Evolutionary conservation across 352 stramenopile species (phyloP).

Genomic region (Phytophthora sp.): DNA sequence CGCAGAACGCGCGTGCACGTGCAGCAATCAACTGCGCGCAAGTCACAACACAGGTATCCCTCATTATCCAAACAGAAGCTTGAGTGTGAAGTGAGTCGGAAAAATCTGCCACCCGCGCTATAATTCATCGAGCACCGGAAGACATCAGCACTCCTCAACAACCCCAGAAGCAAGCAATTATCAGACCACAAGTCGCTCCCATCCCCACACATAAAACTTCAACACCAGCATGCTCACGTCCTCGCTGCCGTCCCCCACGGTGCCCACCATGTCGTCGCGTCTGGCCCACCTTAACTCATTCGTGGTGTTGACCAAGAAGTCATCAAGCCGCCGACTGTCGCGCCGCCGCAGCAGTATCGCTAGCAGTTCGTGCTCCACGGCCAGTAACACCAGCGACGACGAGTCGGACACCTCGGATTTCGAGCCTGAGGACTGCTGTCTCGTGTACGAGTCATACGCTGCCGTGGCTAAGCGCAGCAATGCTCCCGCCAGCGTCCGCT

Average conservation of each 20-base stretch:
- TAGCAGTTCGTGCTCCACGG: constrained; percentile 44
- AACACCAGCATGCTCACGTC: constrained; percentile 35
- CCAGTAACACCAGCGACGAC: constrained; percentile 48
- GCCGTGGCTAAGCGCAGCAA: constrained; percentile 61
- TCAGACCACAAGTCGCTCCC: neutral
- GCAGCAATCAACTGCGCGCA: neutral
- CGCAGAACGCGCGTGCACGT: neutral
- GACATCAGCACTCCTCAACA: neutral
- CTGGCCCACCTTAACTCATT: constrained; percentile 43
- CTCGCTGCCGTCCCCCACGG: constrained; percentile 38
- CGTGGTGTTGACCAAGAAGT: constrained; percentile 46
- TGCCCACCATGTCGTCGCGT: constrained; percentile 5
- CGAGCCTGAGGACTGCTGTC: constrained; percentile 47
- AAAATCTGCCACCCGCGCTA: too few relatives aligned
- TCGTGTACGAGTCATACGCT: constrained; percentile 81
- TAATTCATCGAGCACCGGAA: constrained; percentile 9
- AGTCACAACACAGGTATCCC: neutral
- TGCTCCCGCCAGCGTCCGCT: constrained; percentile 52
- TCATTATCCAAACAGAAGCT: constrained; percentile 14
- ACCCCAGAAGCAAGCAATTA: neutral
- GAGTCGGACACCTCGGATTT: constrained; percentile 36
- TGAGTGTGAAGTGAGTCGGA: constrained; percentile 2
- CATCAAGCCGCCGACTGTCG: constrained; percentile 31
- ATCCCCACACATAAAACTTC: constrained; percentile 19
- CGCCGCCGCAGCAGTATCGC: constrained; percentile 40